Percentiles rank a stretch among this genome's conserved stretches.
Conservation (phyloP, 129 eudicot species). For the Deinandra increscens region DNA sequence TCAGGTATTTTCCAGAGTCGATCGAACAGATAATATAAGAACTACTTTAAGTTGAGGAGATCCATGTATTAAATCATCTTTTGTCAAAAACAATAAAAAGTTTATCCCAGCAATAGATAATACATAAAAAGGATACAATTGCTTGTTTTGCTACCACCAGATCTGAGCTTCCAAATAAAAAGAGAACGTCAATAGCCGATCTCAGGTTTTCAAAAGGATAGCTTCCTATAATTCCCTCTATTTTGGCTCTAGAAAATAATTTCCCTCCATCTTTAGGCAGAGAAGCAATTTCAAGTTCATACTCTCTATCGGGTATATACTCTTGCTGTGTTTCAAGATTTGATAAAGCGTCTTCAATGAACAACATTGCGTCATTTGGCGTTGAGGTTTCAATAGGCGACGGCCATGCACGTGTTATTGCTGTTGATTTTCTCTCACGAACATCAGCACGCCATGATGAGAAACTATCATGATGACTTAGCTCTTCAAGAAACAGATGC, state of each 20-base stretch:
- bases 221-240: conserved; percentile 71
- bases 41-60: conserved; percentile 52
- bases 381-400: conserved; percentile 41
- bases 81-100: not conserved
- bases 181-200: conserved; percentile 78
- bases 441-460: conserved; percentile 39
- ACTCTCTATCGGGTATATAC: conserved; percentile 31
- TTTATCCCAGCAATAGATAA: not conserved
- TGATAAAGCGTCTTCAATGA: conserved; percentile 87
- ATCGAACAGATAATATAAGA: conserved; percentile 84
- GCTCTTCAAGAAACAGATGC: conserved; percentile 63
- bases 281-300: conserved; percentile 56
- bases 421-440: conserved; percentile 62
- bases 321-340: conserved; percentile 70
- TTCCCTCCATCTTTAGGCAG: conserved; percentile 58
- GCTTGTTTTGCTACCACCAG: conserved; percentile 94
- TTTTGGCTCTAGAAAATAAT: conserved; percentile 44
- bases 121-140: conserved; percentile 70
- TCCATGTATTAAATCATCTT: not conserved
- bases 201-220: conserved; percentile 86
- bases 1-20: conserved; percentile 82
- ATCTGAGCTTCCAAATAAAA: conserved; percentile 84
- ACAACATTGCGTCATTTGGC: conserved; percentile 48
- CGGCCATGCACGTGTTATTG: conserved; percentile 89
- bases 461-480: conserved; percentile 42